Base-by-base conservation (phyloP, 495 filamentous ascomycete genomes). In the Xylaria flabelliformis region DNA sequence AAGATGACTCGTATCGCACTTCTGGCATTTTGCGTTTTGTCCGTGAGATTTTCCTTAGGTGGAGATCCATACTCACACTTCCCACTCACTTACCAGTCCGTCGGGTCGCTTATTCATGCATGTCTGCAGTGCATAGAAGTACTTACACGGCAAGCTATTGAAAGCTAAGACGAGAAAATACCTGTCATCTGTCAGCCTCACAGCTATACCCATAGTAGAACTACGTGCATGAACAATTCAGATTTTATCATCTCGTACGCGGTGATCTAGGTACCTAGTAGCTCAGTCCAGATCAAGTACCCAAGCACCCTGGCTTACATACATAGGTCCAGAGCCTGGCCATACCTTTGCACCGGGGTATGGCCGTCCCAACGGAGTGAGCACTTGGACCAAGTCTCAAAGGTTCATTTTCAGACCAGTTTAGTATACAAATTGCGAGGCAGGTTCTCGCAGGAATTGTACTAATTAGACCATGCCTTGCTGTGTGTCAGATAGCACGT, bases 91-190 rank as follows among this genome's bases (percentile, higher is more conserved):
- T 56, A 67, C 65, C 65, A 67, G 6, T 56, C 50, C 13, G 46
- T 44, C 65, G 65, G 65, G 65, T 67, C 65, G 50, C 50, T 50
- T n/a, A 67, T 67, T 29, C 32, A 67, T 67, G 65, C 65, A 44
- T 21, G 44, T 67, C 39, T 50, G 26, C 32, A 13, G 63, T 21
- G 26, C 41, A 32, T 41, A n/a, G n/a, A 2, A 48, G 8, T 48
- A 39, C 29, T 39, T 12, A 32, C 19, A 51, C 24, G 32, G 15
- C 15, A 48, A 65, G 62, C 64, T 61, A 39, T 36, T 36, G 9
- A 21, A 48, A 65, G 15, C 24, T 41, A 61, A 17, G 53, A 56
- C 13, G 26, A n/a, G 53, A 32, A 12, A 13, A 32, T 26, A 3
- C 24, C 21, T 29, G 9, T 55, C 51, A 29, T 51, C n/a, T 10